These are phyloP conservation scores for Yamadazyma takamatsuzukensis DNA, from an alignment of 805 yeast species.

Conservation along the genomic window DNA sequence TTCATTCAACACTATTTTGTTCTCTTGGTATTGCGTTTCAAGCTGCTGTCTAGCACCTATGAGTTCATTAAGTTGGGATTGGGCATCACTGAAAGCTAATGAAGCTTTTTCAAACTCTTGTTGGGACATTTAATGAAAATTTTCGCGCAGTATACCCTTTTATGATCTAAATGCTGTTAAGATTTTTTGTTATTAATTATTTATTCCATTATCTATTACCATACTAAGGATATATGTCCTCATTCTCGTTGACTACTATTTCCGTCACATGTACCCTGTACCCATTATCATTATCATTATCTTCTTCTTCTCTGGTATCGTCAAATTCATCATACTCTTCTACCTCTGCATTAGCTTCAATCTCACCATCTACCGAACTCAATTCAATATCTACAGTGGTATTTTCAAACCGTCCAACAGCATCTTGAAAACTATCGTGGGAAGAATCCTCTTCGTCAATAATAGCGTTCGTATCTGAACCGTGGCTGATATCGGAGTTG, in stretches of 20 bases:
- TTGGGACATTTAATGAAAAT: conserved; percentile 17
- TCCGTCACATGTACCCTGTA: conserved; percentile 41
- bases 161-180: too few species aligned
- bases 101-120: conserved; percentile 42
- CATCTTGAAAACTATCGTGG: conserved; percentile 6
- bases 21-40: conserved; percentile 94
- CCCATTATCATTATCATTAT: conserved; percentile 17
- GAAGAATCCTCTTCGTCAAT: conserved; percentile 16
- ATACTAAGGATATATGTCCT: conserved; percentile 11
- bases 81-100: conserved; percentile 43
- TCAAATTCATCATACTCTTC: conserved; percentile 10
- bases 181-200: too few species aligned
- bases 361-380: conserved; percentile 11
- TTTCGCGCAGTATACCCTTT: too few species aligned
- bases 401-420: conserved; percentile 9
- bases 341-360: conserved; percentile 6
- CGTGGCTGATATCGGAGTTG: conserved; percentile 23
- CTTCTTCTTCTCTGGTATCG: conserved; percentile 19
- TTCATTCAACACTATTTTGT: conserved; percentile 82
- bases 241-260: conserved; percentile 33
- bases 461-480: conserved; percentile 15
- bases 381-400: conserved; percentile 10
- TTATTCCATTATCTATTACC: too few species aligned
- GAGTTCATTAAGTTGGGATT: conserved; percentile 47
- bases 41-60: conserved; percentile 76